Evolutionary conservation across 176 grass and related monocot genomes (phyloP).

Genomic region (Lolium perenne): DNA sequence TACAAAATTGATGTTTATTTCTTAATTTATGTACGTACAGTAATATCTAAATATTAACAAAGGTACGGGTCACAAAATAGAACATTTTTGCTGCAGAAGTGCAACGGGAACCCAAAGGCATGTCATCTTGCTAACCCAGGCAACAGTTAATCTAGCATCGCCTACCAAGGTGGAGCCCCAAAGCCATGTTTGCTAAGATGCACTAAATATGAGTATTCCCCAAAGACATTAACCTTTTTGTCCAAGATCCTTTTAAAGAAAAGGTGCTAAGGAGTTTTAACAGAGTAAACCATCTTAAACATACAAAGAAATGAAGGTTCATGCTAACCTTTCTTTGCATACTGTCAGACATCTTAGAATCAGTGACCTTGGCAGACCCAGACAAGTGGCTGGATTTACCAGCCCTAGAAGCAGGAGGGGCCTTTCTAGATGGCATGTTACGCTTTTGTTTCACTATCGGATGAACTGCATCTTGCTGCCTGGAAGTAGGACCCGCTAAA

Average conservation of each 20-base stretch:
- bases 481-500: conserved; percentile 55
- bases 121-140: background rate
- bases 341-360: conserved; percentile 90
- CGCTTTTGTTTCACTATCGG: conserved; percentile 64
- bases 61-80: background rate
- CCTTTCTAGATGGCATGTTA: conserved; percentile 73
- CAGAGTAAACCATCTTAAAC: conserved; percentile 3
- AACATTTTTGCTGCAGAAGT: background rate
- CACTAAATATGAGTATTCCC: conserved; percentile 20
- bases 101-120: background rate
- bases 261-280: conserved; percentile 5
- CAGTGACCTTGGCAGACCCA: conserved; percentile 62
- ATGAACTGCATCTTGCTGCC: conserved; percentile 45
- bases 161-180: background rate
- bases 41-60: background rate
- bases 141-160: background rate
- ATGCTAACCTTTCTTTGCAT: conserved; percentile 89
- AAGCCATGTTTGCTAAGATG: background rate
- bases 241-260: conserved; percentile 9
- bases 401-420: conserved; percentile 57
- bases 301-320: conserved; percentile 21
- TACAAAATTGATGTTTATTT: conserved; percentile 19
- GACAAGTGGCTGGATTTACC: conserved; percentile 60
- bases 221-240: background rate
- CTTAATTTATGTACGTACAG: background rate